Base-by-base conservation (phyloP, 306 rosid genomes). In the Acacia acuminata region DNA sequence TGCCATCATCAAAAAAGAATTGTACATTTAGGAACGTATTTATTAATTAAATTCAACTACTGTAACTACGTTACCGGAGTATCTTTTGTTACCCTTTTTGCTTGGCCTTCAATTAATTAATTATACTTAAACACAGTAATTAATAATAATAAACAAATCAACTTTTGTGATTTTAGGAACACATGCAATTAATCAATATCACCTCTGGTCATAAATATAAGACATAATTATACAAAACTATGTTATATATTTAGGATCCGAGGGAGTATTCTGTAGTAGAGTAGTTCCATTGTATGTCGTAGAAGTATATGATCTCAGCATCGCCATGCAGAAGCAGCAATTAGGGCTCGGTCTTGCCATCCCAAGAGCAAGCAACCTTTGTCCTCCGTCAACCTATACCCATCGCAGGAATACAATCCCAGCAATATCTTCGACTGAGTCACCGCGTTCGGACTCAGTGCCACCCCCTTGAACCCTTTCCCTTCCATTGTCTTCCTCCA, bases 251-350 rank as follows among this genome's bases (percentile, higher is more conserved):
- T 27, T 27, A 27, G 27, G 27, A 27, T 1, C 1, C 0, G 1
- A 27, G 27, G 1, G 27, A 27, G 27, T 27, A 16, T 10, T 43
- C 45, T 0, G 1, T 14, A 36, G 22, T 68, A 8, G 12, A 19
- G 27, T 24, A 34, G 38, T 34, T 4, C 27, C 8, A 16, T 65
- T 65, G 47, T 16, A n/a, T 42, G 10, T 0, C 1, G 30, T 42
- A 19, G n/a, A n/a, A 38, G 4, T 45, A 4, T 47, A 12, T 47
- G 0, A 4, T 22, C 22, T 45, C 86, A 94, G 84, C 94, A 90
- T 11, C 97, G 89, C 97, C 98, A 95, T 27, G 97, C 98, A 86
- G 98, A 95, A 5, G 98, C 97, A 72, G 98, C 96, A 45, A 93
- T 84, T 0, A 91, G 80, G 30, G 97, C 82, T 22, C 98, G 82